phyloP scores from a whole-genome alignment of 208 protist species.

The Acanthamoeba lenticulata region DNA sequence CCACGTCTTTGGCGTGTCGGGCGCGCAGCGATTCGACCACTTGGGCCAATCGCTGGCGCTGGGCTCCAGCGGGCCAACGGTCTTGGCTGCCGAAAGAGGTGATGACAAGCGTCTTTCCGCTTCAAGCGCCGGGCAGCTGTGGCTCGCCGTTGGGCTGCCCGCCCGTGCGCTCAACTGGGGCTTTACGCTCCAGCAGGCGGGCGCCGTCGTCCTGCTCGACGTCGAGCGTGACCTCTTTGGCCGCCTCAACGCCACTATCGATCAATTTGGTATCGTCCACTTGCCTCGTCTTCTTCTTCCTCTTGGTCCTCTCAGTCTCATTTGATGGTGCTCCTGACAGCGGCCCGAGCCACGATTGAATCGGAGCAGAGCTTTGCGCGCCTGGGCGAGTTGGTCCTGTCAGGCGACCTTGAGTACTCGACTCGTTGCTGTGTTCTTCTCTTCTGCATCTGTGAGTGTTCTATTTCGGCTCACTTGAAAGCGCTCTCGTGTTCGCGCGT shows the following conservation, averaged over 20 bases:
- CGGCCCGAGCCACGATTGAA: background rate
- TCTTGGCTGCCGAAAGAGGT: too few species aligned
- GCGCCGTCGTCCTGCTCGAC: background rate
- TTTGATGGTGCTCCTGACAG: too few species aligned
- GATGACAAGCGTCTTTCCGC: too few species aligned
- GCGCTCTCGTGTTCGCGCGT: too few species aligned
- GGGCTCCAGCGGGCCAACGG: background rate
- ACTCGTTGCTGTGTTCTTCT: too few species aligned
- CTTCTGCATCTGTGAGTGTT: too few species aligned
- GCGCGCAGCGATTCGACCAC: background rate
- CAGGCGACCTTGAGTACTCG: background rate
- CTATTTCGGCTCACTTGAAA: too few species aligned
- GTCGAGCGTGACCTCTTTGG: background rate
- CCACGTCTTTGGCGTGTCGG: background rate
- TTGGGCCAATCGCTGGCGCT: background rate
- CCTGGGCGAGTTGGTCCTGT: background rate
- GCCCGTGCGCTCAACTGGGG: background rate
- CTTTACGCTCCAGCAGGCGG: background rate
- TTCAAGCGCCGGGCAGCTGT: too few species aligned
- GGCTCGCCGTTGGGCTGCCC: background rate
- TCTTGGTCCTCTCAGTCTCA: too few species aligned
- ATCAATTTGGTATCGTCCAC: background rate
- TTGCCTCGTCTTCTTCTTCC: too few species aligned
- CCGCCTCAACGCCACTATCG: background rate
- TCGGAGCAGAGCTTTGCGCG: constrained; percentile 22